phyloP scores from a whole-genome alignment of 2,329 filamentous ascomycete species.

The Didymella keratinophila region DNA sequence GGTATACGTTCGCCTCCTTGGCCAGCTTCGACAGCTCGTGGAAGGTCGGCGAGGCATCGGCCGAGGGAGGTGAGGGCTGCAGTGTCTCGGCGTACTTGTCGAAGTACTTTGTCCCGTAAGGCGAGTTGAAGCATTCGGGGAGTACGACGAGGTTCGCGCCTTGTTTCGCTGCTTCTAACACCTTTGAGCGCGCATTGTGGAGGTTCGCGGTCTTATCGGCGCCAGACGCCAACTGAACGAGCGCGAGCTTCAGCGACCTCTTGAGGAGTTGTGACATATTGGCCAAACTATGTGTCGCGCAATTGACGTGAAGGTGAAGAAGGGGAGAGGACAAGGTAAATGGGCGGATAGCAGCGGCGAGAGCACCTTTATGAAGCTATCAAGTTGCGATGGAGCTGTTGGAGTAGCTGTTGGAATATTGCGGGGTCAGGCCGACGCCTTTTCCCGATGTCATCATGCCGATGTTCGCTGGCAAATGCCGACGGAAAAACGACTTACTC shows the following conservation, averaged over 20 bases:
- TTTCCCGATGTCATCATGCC: slow-evolving; percentile 13
- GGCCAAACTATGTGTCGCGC: neutral
- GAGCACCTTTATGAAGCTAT: slow-evolving; percentile 11
- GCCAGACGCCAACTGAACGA: slow-evolving; percentile 59
- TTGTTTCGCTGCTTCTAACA: slow-evolving; percentile 75
- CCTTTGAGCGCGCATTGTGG: slow-evolving; percentile 77
- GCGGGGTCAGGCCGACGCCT: slow-evolving; percentile 7
- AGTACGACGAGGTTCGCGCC: slow-evolving; percentile 90
- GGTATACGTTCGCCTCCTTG: slow-evolving; percentile 76
- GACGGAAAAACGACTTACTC: slow-evolving; percentile 1
- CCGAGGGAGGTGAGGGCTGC: slow-evolving; percentile 75
- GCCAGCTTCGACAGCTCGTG: slow-evolving; percentile 84
- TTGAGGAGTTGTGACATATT: slow-evolving; percentile 45
- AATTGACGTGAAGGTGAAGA: no score
- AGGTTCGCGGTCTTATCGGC: slow-evolving; percentile 89
- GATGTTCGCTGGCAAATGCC: slow-evolving; percentile 11
- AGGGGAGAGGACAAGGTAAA: no score
- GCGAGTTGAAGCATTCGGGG: slow-evolving; percentile 98
- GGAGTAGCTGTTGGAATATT: slow-evolving; percentile 18
- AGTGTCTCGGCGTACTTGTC: slow-evolving; percentile 90
- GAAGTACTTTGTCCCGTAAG: slow-evolving; percentile 92
- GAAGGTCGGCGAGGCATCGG: slow-evolving; percentile 79
- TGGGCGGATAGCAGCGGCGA: neutral
- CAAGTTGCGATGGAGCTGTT: slow-evolving; percentile 10
- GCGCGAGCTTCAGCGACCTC: slow-evolving; percentile 50